Base-by-base conservation (phyloP, 495 filamentous ascomycete species). In the Lentithecium fluviatile region DNA sequence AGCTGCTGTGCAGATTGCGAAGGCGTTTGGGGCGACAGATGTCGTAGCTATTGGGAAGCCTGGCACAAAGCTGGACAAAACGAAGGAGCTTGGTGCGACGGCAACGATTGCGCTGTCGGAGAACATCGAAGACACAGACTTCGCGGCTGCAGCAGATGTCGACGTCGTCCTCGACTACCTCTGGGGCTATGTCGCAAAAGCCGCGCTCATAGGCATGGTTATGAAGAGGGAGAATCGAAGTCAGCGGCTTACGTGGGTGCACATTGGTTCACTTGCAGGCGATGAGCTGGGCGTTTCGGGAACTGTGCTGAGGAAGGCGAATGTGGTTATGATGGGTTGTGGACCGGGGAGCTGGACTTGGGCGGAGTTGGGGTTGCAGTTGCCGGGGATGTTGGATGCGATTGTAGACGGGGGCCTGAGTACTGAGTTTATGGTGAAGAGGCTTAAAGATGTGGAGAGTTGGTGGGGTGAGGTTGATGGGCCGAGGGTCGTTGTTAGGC, bases 1-100 rank as follows among this genome's bases (percentile, higher is more conserved):
- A 12, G 55, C 74, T 2, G 78, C 77, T 10, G 70, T 77, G 3
- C 42, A 57, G 7, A 62, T 77, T 24, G 71, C 74, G 24, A 68
- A 74, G 52, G 60, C 51, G 2, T 56, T 78, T 4, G 78, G 78
- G 2, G 78, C 78, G 6, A 70, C 66, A 38, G 71, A 67, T 26
- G 67, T 80, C 32, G 64, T 80, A 43, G 76, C 76, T 2, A 65
- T 76, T 38, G 77, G 70, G 11, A 70, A 77, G 25, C 50, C 58
- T 19, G 58, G 58, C 2, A 49, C 38, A 6, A 76, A 76, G 46
- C 52, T 70, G 11, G 65, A 65, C 17, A 58, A 47, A 8, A 47
- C 79, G 13, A 69, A 68, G 6, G 66, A 62, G 29, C 65, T 79
- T 2, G 76, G 78, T 24, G 69, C 79, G 0, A 76, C 79, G 46